Evolutionary conservation across 139 green algal species (phyloP).

Genomic region (Chlorella sp.): DNA sequence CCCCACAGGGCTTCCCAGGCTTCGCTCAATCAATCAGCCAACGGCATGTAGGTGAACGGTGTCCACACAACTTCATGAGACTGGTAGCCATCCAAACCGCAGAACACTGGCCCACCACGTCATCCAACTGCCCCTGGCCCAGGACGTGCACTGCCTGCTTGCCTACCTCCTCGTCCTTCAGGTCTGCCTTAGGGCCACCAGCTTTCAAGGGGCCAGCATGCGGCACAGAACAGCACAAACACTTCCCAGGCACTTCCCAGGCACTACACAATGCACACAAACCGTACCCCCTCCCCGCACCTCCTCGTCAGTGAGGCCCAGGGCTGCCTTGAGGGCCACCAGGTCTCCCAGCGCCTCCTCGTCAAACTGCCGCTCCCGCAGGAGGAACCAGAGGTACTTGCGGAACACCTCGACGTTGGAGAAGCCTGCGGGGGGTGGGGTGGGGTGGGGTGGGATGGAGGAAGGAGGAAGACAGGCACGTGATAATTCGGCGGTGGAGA

Average conservation of each 20-base stretch:
- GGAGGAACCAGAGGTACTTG: constrained; percentile 98
- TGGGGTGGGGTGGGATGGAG: not conserved
- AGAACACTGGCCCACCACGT: not conserved
- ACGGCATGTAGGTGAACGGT: too few relatives aligned
- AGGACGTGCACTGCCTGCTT: not conserved
- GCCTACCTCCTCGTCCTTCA: constrained; percentile 40
- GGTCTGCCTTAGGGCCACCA: constrained; percentile 25
- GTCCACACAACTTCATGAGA: too few relatives aligned
- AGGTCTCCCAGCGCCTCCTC: constrained; percentile 89
- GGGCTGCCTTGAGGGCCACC: constrained; percentile 79
- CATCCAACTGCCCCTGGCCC: not conserved
- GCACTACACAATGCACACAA: not conserved
- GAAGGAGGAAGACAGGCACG: not conserved
- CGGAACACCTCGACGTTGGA: constrained; percentile 89
- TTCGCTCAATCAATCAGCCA: too few relatives aligned
- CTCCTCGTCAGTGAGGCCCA: constrained; percentile 74
- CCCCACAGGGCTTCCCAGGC: too few relatives aligned
- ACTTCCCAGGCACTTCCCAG: too few relatives aligned
- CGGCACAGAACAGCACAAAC: too few relatives aligned
- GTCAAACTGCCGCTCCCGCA: constrained; percentile 94
- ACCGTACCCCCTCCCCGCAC: constrained; percentile 29
- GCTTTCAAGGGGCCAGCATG: too few relatives aligned
- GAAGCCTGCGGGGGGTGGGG: constrained; percentile 69
- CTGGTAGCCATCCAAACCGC: too few relatives aligned
- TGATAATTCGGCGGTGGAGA: not conserved